A percentile compares a stretch with the other conserved stretches of the same genome.
Conservation (phyloP, 805 yeast genomes). For the Sugiyamaella boreocaroliniensis region DNA sequence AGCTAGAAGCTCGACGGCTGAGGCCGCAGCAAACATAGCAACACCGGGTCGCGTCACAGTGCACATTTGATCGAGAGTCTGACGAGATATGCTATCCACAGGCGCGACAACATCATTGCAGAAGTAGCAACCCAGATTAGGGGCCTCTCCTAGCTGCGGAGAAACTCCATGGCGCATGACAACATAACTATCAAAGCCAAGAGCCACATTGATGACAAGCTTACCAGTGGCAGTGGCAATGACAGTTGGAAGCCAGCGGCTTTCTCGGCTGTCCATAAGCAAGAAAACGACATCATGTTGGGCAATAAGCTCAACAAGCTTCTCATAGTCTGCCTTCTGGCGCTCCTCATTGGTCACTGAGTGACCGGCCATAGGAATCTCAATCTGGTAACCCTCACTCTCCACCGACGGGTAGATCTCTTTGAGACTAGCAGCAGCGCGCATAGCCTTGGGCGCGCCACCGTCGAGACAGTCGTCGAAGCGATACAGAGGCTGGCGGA, state of each 20-base stretch:
- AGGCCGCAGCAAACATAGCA: constrained; percentile 78
- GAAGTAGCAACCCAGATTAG: constrained; percentile 81
- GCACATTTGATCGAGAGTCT: constrained; percentile 96
- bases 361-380: constrained; percentile 96
- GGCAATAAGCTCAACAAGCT: constrained; percentile 46
- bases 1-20: constrained; percentile 77
- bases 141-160: constrained; percentile 25
- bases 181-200: constrained; percentile 88
- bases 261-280: constrained; percentile 89
- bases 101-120: constrained; percentile 97
- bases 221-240: constrained; percentile 62
- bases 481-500: constrained; percentile 79
- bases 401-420: constrained; percentile 74
- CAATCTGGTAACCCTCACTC: constrained; percentile 55
- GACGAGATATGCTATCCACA: constrained; percentile 56
- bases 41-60: constrained; percentile 97
- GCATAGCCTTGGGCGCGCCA: constrained; percentile 67
- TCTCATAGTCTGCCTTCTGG: constrained; percentile 47
- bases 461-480: constrained; percentile 76
- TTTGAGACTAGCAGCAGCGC: constrained; percentile 68
- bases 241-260: constrained; percentile 96
- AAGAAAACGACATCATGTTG: constrained; percentile 73
- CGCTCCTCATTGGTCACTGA: constrained; percentile 52
- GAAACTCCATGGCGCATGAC: constrained; percentile 87
- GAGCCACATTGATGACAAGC: constrained; percentile 81